Base-by-base conservation (phyloP, 2,329 filamentous ascomycete species). In the Teratosphaeria destructans region DNA sequence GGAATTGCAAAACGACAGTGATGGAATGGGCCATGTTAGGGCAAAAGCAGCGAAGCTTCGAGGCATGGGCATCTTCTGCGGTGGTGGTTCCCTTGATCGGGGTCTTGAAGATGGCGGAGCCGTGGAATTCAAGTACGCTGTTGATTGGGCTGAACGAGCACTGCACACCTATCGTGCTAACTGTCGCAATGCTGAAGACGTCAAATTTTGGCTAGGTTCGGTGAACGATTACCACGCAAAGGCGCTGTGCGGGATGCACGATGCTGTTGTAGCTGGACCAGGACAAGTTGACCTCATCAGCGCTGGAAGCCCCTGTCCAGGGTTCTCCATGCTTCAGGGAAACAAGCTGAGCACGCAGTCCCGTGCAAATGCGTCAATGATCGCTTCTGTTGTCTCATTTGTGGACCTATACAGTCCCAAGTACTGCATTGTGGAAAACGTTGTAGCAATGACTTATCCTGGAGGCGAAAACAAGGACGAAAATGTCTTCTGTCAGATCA, bases 351-450 rank as follows among this genome's bases (percentile, higher is more conserved):
- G 81, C 1, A 68, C 76, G 0, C 58, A 75, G 3, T 86, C 88
- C 8, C 73, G 84, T 5, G 83, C 83, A 60, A 90, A 94, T 67
- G 87, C 87, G 37, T 92, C 88, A 0, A 81, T 94, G 34, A 82
- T 94, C 0, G 89, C 88, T 0, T 88, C 88, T 0, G 89, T 93
- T 43, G 85, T 85, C 0, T 84, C 89, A 0, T 89, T 82, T 61
- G 77, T 93, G 1, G 89, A 95, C 63, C 74, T 90, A 0, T 91
- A 89, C 64, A 81, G 86, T 0, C 89, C 90, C 0, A 78, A 82
- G n/a, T 93, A 88, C 67, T 87, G 85, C 0, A 64, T 93, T 0
- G 78, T 95, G 0, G 90, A 95, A 70, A 95, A 95, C 64, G 90
- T 95, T 0, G 73, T 82, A 0, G 78, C 75, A 0, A 89, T 93